Percentiles rank a stretch among this genome's conserved stretches.
These are phyloP conservation scores for Calonectria multiphialidica DNA, from an alignment of 2,329 filamentous ascomycete genomes.

Conservation along the genomic window DNA sequence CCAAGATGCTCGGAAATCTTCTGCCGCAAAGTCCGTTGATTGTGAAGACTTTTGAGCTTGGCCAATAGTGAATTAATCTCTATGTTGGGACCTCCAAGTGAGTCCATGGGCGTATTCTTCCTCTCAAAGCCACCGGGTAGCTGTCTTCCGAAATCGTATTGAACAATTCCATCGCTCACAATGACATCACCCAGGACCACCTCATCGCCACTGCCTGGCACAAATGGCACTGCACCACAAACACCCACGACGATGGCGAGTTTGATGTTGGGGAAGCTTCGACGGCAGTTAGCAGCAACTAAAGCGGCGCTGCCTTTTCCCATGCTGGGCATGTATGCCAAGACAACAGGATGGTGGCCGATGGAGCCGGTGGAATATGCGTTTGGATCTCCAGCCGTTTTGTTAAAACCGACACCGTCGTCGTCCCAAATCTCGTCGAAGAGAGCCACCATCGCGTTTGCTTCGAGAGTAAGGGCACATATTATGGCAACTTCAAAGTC, in stretches of 20 bases:
- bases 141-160: conserved; percentile 46
- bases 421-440: conserved; percentile 35
- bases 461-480: conserved; percentile 33
- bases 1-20: not conserved
- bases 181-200: conserved; percentile 43
- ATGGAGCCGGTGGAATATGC: not conserved
- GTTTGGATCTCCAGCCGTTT: conserved; percentile 38
- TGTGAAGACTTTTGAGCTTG: conserved; percentile 33
- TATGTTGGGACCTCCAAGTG: conserved; percentile 30
- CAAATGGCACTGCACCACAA: conserved; percentile 33
- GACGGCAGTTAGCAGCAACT: not conserved
- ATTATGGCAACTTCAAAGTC: conserved; percentile 34
- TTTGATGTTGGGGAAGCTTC: not conserved
- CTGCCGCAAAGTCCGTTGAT: conserved; percentile 4
- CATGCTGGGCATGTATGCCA: conserved; percentile 1
- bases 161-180: conserved; percentile 42
- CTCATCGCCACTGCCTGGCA: conserved; percentile 15
- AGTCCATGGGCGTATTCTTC: conserved; percentile 37
- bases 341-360: not conserved
- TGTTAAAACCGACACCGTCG: conserved; percentile 30
- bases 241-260: conserved; percentile 5
- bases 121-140: conserved; percentile 31
- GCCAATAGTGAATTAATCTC: conserved; percentile 38
- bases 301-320: not conserved
- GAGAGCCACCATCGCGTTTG: conserved; percentile 29